These are phyloP conservation scores for Candida chauliodis DNA, from an alignment of 805 yeast genomes.

Conservation along the genomic window DNA sequence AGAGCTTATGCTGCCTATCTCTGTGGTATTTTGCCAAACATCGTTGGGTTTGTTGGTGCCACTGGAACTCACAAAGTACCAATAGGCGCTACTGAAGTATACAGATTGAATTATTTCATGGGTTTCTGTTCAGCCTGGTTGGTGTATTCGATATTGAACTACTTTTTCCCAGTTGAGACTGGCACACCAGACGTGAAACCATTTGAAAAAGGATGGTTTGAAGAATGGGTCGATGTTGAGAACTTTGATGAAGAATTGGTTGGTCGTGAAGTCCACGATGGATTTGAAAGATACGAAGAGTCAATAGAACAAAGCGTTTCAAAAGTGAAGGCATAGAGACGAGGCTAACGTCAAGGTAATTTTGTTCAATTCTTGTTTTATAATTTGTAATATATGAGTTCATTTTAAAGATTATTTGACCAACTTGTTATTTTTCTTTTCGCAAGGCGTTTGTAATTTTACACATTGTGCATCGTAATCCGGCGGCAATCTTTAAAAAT, in stretches of 20 bases:
- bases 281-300: constrained; percentile 9
- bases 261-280: constrained; percentile 24
- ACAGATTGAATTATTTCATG: constrained; percentile 69
- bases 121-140: constrained; percentile 63
- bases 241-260: constrained; percentile 48
- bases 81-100: constrained; percentile 69
- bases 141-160: constrained; percentile 51
- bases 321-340: neutral
- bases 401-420: too few species aligned
- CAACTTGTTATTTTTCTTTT: too few species aligned
- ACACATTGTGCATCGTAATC: neutral
- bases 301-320: neutral
- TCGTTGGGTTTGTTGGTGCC: constrained; percentile 85
- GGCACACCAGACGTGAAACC: constrained; percentile 32
- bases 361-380: neutral
- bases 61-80: constrained; percentile 70
- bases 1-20: constrained; percentile 79
- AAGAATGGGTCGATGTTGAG: constrained; percentile 62
- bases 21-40: constrained; percentile 77
- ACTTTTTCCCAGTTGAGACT: constrained; percentile 46
- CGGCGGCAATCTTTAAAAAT: neutral
- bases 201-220: constrained; percentile 58
- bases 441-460: too few species aligned
- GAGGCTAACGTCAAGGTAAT: neutral
- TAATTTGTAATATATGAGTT: too few species aligned